These are phyloP conservation scores for Pestalotiopsis sp. DNA, from an alignment of 2,329 filamentous ascomycete genomes.

Conservation along the genomic window DNA sequence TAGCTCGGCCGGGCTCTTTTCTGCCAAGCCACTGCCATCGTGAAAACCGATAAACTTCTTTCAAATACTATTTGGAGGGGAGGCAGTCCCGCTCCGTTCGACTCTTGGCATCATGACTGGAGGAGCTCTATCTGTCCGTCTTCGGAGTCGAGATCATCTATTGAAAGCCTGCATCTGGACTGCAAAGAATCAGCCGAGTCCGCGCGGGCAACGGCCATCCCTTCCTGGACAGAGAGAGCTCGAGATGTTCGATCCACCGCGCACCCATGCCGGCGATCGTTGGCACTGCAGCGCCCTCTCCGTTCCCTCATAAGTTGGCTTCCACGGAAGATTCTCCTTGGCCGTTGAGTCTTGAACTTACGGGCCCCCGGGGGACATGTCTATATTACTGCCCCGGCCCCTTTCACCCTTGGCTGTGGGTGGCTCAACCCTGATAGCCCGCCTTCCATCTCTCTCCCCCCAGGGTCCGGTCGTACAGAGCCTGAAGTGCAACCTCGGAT, in stretches of 20 bases:
- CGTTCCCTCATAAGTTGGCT: neutral
- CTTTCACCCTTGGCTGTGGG: neutral
- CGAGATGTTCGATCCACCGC: neutral
- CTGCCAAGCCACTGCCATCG: neutral
- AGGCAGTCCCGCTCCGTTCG: neutral
- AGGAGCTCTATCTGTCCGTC: neutral
- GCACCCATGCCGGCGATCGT: neutral
- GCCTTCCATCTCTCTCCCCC: neutral
- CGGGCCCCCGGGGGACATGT: neutral
- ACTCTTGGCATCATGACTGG: neutral
- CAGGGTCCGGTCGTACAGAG: neutral
- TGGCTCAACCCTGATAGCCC: neutral
- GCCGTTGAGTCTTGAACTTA: neutral
- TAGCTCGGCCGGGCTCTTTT: neutral
- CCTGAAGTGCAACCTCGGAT: neutral
- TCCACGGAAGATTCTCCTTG: neutral
- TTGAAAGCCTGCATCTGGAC: neutral
- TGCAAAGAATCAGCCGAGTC: neutral
- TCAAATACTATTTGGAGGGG: neutral
- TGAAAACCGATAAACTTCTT: neutral
- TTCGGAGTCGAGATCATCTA: neutral
- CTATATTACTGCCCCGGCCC: neutral
- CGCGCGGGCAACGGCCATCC: neutral
- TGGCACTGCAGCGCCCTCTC: neutral
- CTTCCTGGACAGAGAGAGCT: neutral